Base-by-base conservation (phyloP, 805 yeast species). In the Metschnikowia continentalis region DNA sequence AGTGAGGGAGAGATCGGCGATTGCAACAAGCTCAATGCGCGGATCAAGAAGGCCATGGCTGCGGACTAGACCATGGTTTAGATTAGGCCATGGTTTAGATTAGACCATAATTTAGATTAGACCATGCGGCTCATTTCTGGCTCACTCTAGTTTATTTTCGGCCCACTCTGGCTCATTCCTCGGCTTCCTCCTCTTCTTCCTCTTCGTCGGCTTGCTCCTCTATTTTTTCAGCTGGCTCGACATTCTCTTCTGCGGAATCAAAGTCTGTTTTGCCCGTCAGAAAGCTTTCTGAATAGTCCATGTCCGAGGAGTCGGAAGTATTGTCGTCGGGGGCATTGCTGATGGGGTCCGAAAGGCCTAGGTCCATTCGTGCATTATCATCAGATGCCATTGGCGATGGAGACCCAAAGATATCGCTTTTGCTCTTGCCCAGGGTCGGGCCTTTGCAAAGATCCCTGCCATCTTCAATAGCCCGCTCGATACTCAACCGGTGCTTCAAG, bases 381-480 rank as follows among this genome's bases (percentile, higher is more conserved):
- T 51, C 52, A 8, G 54, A 48, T 3, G 37, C 54, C 35, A 50
- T 26, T 4, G 54, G 52, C 13, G 56, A 54, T 3, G 52, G 52
- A 26, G 54, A 19, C 15, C n/a, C 20, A 11, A 20, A 20, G 6
- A 10, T n/a, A 22, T 22, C 26, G 32, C 30, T 22, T 11, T 20
- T 22, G 38, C 15, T 20, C n/a, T 15, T 32, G 38, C 32, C 22
- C 32, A 32, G 15, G 3, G 32, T 22, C 11, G 39, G 14, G 19
- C 23, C 36, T 23, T 26, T 50, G 37, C 51, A 49, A 15, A 40
- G 32, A 33, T 66, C 69, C 48, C 77, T 66, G 0, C 88, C 88
- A 36, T 68, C 61, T 42, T 78, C 82, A 33, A 86, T 82, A 7
- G 81, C 78, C 47, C 86, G 66, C 64, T 88, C 92, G n/a, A 88